Conservation (phyloP, 495 filamentous ascomycete genomes). For the Neurospora discreta region DNA sequence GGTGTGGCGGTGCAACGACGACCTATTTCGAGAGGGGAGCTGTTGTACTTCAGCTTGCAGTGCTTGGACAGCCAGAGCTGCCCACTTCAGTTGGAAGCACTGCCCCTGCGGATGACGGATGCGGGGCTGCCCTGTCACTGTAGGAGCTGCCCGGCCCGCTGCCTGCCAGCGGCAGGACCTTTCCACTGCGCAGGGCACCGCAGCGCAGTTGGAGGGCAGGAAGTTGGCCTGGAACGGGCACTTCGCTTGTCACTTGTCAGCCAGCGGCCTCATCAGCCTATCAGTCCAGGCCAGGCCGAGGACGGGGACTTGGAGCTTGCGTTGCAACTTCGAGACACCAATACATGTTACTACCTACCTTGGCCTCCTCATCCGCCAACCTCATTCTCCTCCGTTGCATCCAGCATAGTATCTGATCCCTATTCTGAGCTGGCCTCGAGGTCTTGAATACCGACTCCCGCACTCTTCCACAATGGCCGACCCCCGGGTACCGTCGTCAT, state of each 20-base stretch:
- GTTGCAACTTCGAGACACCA: slow-evolving; percentile 1
- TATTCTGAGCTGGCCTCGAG: slow-evolving; percentile 12
- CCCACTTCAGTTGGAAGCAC: not conserved
- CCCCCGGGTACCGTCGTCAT: slow-evolving; percentile 63
- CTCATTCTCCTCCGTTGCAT: slow-evolving; percentile 3
- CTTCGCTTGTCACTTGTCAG: not conserved
- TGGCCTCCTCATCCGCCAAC: slow-evolving; percentile 5
- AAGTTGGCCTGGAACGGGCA: not conserved
- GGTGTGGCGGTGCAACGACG: not conserved
- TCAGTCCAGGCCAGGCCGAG: not conserved
- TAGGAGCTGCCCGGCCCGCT: not conserved
- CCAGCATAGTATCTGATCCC: not conserved
- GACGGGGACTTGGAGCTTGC: slow-evolving; percentile 13
- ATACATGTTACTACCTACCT: slow-evolving; percentile 9
- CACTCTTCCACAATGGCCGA: slow-evolving; percentile 47
- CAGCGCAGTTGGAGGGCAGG: not conserved
- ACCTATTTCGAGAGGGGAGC: not conserved
- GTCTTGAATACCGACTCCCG: not conserved
- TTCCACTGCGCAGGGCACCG: not conserved
- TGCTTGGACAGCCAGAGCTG: not conserved
- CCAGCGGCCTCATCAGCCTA: not conserved
- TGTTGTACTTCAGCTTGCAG: not conserved
- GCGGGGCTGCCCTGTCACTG: not conserved
- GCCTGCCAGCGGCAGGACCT: too few relatives aligned
- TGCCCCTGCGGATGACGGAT: not conserved